Evolutionary conservation across 2,329 filamentous ascomycete species (phyloP).

Genomic region (Penicillium hordei): DNA sequence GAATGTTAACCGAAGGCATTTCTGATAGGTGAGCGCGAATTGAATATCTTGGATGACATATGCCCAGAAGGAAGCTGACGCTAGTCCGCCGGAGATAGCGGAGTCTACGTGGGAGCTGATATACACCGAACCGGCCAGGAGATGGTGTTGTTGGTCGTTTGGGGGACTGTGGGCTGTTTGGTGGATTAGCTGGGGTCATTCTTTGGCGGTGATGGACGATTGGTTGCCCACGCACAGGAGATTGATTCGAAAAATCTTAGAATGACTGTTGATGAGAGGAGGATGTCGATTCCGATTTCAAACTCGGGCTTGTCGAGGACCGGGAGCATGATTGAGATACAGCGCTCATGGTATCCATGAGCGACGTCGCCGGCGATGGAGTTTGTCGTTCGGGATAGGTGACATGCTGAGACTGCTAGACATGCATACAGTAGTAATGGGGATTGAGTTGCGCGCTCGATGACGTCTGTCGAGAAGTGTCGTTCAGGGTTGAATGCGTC

Average conservation of each 20-base stretch:
- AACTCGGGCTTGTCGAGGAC: constrained; percentile 33
- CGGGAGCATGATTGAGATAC: constrained; percentile 37
- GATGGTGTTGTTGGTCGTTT: constrained; percentile 36
- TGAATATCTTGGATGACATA: constrained; percentile 40
- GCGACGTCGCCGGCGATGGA: constrained; percentile 30
- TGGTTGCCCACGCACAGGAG: constrained; percentile 28
- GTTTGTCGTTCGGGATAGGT: constrained; percentile 34
- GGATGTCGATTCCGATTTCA: constrained; percentile 34
- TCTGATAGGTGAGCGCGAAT: constrained; percentile 34
- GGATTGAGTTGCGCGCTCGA: constrained; percentile 32
- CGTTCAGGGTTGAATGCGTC: constrained; percentile 34
- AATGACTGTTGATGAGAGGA: constrained; percentile 37
- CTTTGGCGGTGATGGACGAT: background rate
- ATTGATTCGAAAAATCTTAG: constrained; percentile 39
- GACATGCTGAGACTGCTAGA: constrained; percentile 36
- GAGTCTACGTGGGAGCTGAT: constrained; percentile 37
- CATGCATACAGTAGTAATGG: constrained; percentile 37
- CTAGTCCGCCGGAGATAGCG: constrained; percentile 33
- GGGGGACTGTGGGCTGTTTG: constrained; percentile 32
- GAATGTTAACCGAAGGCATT: constrained; percentile 33
- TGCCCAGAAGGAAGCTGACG: constrained; percentile 38
- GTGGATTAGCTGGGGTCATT: background rate
- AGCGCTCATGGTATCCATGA: constrained; percentile 38
- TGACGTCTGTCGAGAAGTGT: constrained; percentile 34
- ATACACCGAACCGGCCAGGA: constrained; percentile 38